phyloP scores from a whole-genome alignment of 208 protist species.

The Sergeia podlipaevii region DNA sequence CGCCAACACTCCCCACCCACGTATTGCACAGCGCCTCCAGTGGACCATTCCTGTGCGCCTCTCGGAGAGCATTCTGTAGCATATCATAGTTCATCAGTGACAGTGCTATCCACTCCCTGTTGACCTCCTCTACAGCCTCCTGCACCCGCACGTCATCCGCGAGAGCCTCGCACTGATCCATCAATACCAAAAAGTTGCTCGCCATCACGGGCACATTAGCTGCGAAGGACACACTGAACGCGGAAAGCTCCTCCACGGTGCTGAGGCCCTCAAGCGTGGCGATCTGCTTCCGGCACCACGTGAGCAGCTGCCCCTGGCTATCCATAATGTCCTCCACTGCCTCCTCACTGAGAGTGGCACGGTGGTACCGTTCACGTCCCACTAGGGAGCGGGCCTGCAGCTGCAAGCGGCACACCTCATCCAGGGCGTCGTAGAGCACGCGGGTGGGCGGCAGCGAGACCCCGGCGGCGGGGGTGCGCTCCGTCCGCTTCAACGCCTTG shows the following conservation, averaged over 20 bases:
- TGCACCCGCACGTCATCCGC: conserved; percentile 46
- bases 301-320: conserved; percentile 56
- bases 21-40: conserved; percentile 43
- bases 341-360: conserved; percentile 37
- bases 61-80: conserved; percentile 27
- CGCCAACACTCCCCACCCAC: conserved; percentile 22
- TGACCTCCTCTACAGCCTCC: conserved; percentile 68
- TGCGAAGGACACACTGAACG: conserved; percentile 69
- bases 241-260: conserved; percentile 40
- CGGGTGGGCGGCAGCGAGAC: conserved; percentile 26
- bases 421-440: conserved; percentile 46
- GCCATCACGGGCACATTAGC: conserved; percentile 82
- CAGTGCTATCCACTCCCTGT: conserved; percentile 66
- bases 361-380: conserved; percentile 59
- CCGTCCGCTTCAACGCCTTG: conserved; percentile 27
- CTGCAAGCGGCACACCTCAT: conserved; percentile 68
- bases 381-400: conserved; percentile 63
- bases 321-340: conserved; percentile 57
- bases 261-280: conserved; percentile 53
- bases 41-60: conserved; percentile 28
- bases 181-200: conserved; percentile 80
- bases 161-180: conserved; percentile 65
- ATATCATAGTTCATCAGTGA: conserved; percentile 58
- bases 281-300: conserved; percentile 81
- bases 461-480: conserved; percentile 14